A percentile compares a stretch with the other conserved stretches of the same genome.
These are phyloP conservation scores for Dillenia suffruticosa DNA, from an alignment of 164 flowering plant species.

Conservation along the genomic window DNA sequence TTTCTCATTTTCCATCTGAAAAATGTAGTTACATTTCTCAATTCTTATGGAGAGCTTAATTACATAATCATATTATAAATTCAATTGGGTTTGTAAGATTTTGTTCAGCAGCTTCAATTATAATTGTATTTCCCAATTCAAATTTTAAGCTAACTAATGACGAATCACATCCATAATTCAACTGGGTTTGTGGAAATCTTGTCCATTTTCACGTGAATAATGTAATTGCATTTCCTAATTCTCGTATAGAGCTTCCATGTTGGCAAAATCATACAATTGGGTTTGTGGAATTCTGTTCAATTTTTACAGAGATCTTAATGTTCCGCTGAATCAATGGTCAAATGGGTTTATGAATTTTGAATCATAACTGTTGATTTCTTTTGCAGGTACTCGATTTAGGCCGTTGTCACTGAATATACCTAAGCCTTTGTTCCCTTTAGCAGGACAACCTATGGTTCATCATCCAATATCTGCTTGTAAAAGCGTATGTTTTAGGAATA, in stretches of 20 bases:
- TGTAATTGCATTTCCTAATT: too few species aligned
- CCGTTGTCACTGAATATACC: constrained; percentile 87
- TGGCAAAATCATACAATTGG: neutral
- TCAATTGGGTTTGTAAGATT: too few species aligned
- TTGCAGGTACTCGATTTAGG: constrained; percentile 83
- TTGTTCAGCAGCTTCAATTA: too few species aligned
- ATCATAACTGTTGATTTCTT: neutral
- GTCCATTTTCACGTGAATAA: too few species aligned
- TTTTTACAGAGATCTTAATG: neutral
- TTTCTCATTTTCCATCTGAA: neutral
- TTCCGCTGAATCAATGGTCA: neutral
- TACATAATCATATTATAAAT: neutral
- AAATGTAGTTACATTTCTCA: neutral
- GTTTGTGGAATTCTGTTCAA: neutral
- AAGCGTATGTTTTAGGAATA: constrained; percentile 40
- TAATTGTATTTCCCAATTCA: too few species aligned
- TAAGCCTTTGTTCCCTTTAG: constrained; percentile 92
- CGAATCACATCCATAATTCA: too few species aligned
- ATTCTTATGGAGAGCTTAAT: neutral
- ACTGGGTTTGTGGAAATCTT: too few species aligned
- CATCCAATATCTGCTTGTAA: constrained; percentile 97
- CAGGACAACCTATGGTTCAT: constrained; percentile 96
- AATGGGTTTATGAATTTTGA: neutral
- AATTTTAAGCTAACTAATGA: too few species aligned
- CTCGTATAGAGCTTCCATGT: too few species aligned